A percentile compares a stretch with the other conserved stretches of the same genome.
phyloP scores from a whole-genome alignment of 768 basidiomycete species.

The Stropharia rugosoannulata region DNA sequence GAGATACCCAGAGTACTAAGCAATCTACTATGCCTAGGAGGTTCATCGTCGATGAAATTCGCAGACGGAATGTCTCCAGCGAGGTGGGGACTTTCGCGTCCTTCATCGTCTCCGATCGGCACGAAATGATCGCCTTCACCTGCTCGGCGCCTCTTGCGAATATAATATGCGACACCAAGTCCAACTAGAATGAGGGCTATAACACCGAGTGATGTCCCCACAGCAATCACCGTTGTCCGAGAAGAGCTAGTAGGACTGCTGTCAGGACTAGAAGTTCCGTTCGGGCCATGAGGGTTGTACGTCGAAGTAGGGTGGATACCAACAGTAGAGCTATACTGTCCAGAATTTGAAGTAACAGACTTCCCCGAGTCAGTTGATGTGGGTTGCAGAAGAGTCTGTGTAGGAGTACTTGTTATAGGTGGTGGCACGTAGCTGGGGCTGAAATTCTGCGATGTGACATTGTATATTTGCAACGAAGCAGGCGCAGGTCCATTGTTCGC shows the following conservation, averaged over 20 bases:
- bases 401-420: slow-evolving; percentile 11
- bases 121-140: slow-evolving; percentile 26
- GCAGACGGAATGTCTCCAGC: slow-evolving; percentile 30
- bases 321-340: background rate
- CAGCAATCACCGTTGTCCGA: slow-evolving; percentile 46
- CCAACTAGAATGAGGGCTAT: slow-evolving; percentile 50
- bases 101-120: slow-evolving; percentile 27
- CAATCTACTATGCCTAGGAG: slow-evolving; percentile 15
- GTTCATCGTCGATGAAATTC: slow-evolving; percentile 15
- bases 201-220: slow-evolving; percentile 63
- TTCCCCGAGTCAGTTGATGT: slow-evolving; percentile 24
- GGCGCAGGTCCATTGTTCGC: slow-evolving; percentile 49
- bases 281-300: slow-evolving; percentile 12
- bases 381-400: slow-evolving; percentile 33
- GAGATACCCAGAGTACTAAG: slow-evolving; percentile 25
- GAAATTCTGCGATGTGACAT: slow-evolving; percentile 40
- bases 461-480: slow-evolving; percentile 54
- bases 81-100: slow-evolving; percentile 31
- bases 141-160: slow-evolving; percentile 31
- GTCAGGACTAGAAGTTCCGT: background rate
- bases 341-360: background rate
- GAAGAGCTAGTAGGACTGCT: slow-evolving; percentile 14
- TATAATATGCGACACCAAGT: slow-evolving; percentile 41
- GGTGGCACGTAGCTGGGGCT: slow-evolving; percentile 41
- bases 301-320: slow-evolving; percentile 22